Conservation (phyloP, 1,284 basidiomycete genomes). For the Puccinia novopanici region DNA sequence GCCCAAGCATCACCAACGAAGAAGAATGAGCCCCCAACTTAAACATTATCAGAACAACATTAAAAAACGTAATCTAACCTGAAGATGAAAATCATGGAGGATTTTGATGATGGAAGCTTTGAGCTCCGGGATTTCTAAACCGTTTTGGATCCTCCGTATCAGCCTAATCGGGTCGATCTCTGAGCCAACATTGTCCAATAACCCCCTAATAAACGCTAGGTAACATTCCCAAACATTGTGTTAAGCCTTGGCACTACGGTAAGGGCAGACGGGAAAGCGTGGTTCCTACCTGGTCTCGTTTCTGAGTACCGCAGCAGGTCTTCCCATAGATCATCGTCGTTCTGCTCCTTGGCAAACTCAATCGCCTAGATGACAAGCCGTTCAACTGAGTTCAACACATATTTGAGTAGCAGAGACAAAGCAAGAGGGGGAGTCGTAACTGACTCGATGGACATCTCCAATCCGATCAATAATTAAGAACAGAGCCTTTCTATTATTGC, state of each 20-base stretch:
- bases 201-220: conserved; percentile 84
- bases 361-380: conserved; percentile 70
- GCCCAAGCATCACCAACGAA: no score
- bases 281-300: conserved; percentile 71
- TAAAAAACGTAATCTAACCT: conserved; percentile 58
- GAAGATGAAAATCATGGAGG: conserved; percentile 87
- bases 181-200: conserved; percentile 87
- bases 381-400: not conserved
- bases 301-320: conserved; percentile 92
- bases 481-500: conserved; percentile 91
- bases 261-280: not conserved
- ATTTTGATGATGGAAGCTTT: conserved; percentile 95
- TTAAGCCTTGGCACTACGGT: conserved; percentile 12
- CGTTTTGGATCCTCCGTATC: conserved; percentile 90
- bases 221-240: no score
- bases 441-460: conserved; percentile 82
- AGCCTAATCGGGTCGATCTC: conserved; percentile 94
- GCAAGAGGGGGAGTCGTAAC: conserved; percentile 53
- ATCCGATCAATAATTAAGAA: conserved; percentile 92
- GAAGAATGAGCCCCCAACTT: no score
- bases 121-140: conserved; percentile 90
- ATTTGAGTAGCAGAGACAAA: not conserved
- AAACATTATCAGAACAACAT: no score
- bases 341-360: conserved; percentile 96
- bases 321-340: conserved; percentile 97